Evolutionary conservation across 2,329 filamentous ascomycete genomes (phyloP).

Genomic region (Phialophora expanda): DNA sequence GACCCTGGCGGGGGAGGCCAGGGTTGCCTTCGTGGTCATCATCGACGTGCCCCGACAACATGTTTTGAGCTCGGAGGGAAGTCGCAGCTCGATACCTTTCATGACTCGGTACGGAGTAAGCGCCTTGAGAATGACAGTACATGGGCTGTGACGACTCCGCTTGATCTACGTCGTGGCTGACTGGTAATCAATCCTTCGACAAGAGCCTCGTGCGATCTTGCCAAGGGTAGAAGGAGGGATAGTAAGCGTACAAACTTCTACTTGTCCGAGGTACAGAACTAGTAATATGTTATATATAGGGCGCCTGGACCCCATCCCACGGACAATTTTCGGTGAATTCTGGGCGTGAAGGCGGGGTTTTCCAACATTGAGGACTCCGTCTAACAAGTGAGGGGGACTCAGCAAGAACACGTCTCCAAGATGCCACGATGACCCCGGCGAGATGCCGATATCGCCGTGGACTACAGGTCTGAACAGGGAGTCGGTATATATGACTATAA

Average conservation of each 20-base stretch:
- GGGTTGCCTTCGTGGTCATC: too few species aligned
- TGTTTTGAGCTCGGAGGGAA: too few species aligned
- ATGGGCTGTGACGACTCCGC: too few species aligned
- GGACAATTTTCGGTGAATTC: not conserved
- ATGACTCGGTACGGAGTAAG: too few species aligned
- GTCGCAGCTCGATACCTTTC: too few species aligned
- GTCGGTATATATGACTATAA: not conserved
- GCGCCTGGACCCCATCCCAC: not conserved
- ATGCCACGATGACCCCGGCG: not conserved
- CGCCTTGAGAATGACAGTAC: too few species aligned
- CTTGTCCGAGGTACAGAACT: not conserved
- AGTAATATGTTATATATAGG: not conserved
- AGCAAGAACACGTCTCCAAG: not conserved
- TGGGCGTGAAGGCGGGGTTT: not conserved
- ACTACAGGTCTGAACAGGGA: not conserved
- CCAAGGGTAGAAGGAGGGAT: not conserved
- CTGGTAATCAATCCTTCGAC: too few species aligned
- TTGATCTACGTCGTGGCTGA: too few species aligned
- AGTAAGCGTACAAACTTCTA: not conserved
- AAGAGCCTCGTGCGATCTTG: too few species aligned
- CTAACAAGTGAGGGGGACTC: not conserved
- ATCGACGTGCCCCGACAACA: too few species aligned
- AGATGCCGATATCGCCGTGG: constrained; percentile 1
- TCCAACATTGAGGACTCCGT: not conserved
- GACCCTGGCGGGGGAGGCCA: too few species aligned